These are phyloP conservation scores for Globisporangium iwayamae DNA, from an alignment of 352 stramenopile genomes.

Conservation along the genomic window DNA sequence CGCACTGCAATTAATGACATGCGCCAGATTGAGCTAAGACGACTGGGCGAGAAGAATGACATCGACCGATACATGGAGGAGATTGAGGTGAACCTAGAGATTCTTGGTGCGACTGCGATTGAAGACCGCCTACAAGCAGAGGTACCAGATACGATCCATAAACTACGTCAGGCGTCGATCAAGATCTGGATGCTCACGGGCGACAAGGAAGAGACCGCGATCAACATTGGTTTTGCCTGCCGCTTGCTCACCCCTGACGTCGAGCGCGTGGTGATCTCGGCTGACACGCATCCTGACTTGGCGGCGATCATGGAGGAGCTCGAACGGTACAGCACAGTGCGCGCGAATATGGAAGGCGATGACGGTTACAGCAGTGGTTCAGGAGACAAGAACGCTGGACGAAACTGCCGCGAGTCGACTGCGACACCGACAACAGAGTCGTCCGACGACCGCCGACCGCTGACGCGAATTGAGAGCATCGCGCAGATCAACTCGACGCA, in stretches of 20 bases:
- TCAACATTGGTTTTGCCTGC: slow-evolving; percentile 95
- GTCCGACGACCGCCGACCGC: slow-evolving; percentile 23
- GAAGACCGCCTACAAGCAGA: slow-evolving; percentile 92
- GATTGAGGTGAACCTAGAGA: slow-evolving; percentile 84
- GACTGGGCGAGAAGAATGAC: slow-evolving; percentile 65
- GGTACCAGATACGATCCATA: slow-evolving; percentile 91
- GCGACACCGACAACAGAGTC: slow-evolving; percentile 8
- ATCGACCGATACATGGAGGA: slow-evolving; percentile 84
- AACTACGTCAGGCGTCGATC: slow-evolving; percentile 89
- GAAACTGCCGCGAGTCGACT: slow-evolving; percentile 9
- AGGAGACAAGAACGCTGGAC: slow-evolving; percentile 2
- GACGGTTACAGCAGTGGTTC: slow-evolving; percentile 11
- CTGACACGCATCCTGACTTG: slow-evolving; percentile 70
- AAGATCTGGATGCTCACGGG: slow-evolving; percentile 96
- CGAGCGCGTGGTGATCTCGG: slow-evolving; percentile 81
- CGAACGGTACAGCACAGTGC: slow-evolving; percentile 37
- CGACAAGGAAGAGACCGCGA: slow-evolving; percentile 94
- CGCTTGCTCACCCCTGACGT: slow-evolving; percentile 91
- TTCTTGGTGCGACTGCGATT: slow-evolving; percentile 92
- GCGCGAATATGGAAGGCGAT: not conserved
- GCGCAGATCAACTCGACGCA: slow-evolving; percentile 35
- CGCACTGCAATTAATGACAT: slow-evolving; percentile 82
- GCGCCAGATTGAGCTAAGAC: slow-evolving; percentile 79
- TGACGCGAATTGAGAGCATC: slow-evolving; percentile 71
- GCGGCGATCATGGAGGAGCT: slow-evolving; percentile 58